A percentile compares a stretch with the other conserved stretches of the same genome.
phyloP scores from a whole-genome alignment of 192 early-diverging fungal genomes.

The Entomortierella parvispora region DNA sequence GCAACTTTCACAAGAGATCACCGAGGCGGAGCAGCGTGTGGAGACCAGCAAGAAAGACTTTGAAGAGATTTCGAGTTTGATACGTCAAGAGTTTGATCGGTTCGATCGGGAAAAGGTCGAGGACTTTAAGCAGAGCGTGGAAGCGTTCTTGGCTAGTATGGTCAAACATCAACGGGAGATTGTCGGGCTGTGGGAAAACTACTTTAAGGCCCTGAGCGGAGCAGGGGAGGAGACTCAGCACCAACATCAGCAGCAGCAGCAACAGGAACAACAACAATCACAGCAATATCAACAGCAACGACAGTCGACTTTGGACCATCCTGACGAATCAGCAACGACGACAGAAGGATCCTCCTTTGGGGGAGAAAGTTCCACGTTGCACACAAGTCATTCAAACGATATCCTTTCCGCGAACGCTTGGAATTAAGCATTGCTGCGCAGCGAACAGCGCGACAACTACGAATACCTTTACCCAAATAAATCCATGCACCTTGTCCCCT shows the following conservation, averaged over 20 bases:
- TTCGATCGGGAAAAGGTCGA: slow-evolving; percentile 84
- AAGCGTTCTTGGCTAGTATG: slow-evolving; percentile 78
- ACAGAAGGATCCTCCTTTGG: not conserved
- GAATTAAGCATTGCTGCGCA: not conserved
- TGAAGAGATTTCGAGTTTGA: slow-evolving; percentile 76
- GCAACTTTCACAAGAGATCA: slow-evolving; percentile 25
- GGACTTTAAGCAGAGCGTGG: slow-evolving; percentile 81
- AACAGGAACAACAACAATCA: slow-evolving; percentile 1
- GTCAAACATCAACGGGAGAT: slow-evolving; percentile 86
- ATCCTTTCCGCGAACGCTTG: slow-evolving; percentile 40
- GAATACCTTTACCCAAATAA: too few species aligned
- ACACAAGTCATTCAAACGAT: slow-evolving; percentile 21
- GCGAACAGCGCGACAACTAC: too few species aligned
- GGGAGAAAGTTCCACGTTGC: not conserved
- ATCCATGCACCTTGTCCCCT: too few species aligned
- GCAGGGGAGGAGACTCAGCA: not conserved
- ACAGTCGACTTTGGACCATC: not conserved
- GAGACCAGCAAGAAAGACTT: slow-evolving; percentile 69
- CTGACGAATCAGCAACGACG: not conserved
- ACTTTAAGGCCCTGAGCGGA: slow-evolving; percentile 43
- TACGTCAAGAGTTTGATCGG: slow-evolving; percentile 79
- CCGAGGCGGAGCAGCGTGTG: slow-evolving; percentile 57
- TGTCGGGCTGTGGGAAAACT: slow-evolving; percentile 48
- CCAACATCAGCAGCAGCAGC: slow-evolving; percentile 6
- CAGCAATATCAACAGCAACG: slow-evolving; percentile 9